Evolutionary conservation across 192 early-diverging fungal species (phyloP), one percentile per base, ranked within the genome.

Genomic region (Rhizophagus prolifer): DNA sequence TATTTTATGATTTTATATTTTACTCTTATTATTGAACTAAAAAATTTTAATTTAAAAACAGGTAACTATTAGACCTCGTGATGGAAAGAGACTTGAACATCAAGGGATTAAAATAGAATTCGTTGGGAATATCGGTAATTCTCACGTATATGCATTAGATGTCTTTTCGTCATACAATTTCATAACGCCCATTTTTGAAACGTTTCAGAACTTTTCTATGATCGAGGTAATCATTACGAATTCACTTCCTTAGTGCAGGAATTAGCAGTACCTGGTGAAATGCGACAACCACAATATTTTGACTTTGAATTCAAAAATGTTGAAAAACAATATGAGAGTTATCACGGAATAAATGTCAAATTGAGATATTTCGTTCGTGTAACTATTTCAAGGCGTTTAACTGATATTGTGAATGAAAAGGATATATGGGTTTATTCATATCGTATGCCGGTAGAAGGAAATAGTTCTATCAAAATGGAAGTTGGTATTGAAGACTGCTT

Each of bases 371-470:
- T 97, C 91, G 91, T 99, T 16, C 90, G 97, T 54, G 94, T 96
- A 4, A 96, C 95, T 0, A 89, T 98, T 50, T 87, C 92, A 26
- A 90, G 97, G 65, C 88, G 98, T 9, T 79, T 99, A 44, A 74
- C 93, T 23, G 95, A 95, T 70, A 92, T 98, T 54, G 89, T 94
- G 72, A 94, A 95, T 77, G 92, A 95, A 77, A 92, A 94, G 84
- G 98, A 99, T 81, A 87, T 99, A 30, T 99, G 97, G 96, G 98
- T 99, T n/a, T 94, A 98, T 77, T 95, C 94, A 28, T 99, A 98
- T 83, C 89, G 90, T 59, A 92, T 96, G 89, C 95, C 95, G 14
- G 89, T 95, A 14, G 94, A 96, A 70, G 86, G 91, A 62, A 97
- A 97, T 86, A 92, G 91, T 82, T 94, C 95, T 2, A 98, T 99